Base-by-base conservation (phyloP, 2,329 filamentous ascomycete genomes). In the Cladosporium phlei region DNA sequence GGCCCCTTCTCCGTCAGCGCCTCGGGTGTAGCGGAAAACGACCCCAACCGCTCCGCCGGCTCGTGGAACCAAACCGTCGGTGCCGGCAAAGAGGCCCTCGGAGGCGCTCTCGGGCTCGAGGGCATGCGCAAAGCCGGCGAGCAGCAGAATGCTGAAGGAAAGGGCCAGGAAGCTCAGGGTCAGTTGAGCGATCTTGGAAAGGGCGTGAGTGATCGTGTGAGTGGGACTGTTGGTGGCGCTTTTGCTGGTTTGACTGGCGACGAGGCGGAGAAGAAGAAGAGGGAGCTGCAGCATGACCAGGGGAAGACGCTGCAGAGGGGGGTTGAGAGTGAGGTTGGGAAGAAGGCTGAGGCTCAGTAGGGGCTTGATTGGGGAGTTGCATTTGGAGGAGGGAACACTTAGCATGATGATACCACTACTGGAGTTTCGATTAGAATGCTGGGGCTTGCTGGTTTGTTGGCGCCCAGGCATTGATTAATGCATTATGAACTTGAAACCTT, bases 41-140 rank as follows among this genome's bases (percentile, higher is more conserved):
- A 87, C 67, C 73, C 82, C 9, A 74, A 91, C 65, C 86, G 89
- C 54, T 71, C 76, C 17, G 65, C 79, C 14, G 90, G 91, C 33
- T 76, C 77, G 14, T 94, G 85, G 82, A 88, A 95, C 72, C 90
- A 96, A 71, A 95, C 88, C 4, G 62, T 90, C n/a, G 91, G 90
- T 43, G 79, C 85, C 1, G 83, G 83, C 33, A 96, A 96, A 74
- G 88, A 96, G 65, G 73, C 82, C 4, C 53, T 93, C 1, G 91
- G 91, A 48, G 82, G 83, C 14, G 58, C 91, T 4, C 55, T 91
- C 20, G 91, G 90, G 50, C 82, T 79, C 53, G 84, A 93, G 69
- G 76, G 73, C 25, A 68, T 96, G 45, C 91, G 90, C 73, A 74
- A 80, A 38, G 64, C 82, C 19, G 91, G 91, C 4, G 79, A 80